Base-by-base conservation (phyloP, 202 grass and related monocot species). In the Brachypodium distachyon region DNA sequence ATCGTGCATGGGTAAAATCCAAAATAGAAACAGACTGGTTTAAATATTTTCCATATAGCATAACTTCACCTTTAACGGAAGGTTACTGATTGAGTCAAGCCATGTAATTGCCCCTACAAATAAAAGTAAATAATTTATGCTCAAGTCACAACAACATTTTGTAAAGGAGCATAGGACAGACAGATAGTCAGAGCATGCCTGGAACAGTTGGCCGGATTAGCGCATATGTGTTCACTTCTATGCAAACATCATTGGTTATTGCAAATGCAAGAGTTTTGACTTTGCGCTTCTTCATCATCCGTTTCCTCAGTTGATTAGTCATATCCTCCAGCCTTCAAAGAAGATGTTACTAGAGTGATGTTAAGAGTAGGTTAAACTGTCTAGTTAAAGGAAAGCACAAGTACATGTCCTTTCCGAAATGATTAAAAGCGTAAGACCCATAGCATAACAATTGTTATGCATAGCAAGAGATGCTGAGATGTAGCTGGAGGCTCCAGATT, bases 81-180 rank as follows among this genome's bases (percentile, higher is more conserved):
- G 83, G 77, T 98, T 98, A 82, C 89, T 98, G 61, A 94, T 55
- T 69, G 95, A 89, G 79, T 98, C 91, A 84, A 98, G 91, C 95
- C 95, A 94, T 25, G 87, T 90, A 74, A 84, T 90, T 37, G 63
- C 39, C 29, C 95, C 91, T 98, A 54, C 50, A 83, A 83, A 82
- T 74, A 78, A 21, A 78, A 59, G 62, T 48, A 64, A 80, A 18
- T 62, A 62, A 33, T 3, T 42, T 58, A 77, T 61, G 58, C 28
- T 31, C 80, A 40, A 52, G 47, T 69, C 25, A 38, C 21, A 70
- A 50, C 26, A 78, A 27, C 2, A 39, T 40, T 44, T 44, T 64
- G 37, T 16, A 64, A 70, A 67, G 1, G 41, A 74, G 48, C 37
- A 77, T 55, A 32, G 9, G 69, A 50, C 13, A 84, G 25, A 64